Percentiles rank a stretch among this genome's conserved stretches.
Conservation (phyloP, 345 rosid species). For the Combretum micranthum region DNA sequence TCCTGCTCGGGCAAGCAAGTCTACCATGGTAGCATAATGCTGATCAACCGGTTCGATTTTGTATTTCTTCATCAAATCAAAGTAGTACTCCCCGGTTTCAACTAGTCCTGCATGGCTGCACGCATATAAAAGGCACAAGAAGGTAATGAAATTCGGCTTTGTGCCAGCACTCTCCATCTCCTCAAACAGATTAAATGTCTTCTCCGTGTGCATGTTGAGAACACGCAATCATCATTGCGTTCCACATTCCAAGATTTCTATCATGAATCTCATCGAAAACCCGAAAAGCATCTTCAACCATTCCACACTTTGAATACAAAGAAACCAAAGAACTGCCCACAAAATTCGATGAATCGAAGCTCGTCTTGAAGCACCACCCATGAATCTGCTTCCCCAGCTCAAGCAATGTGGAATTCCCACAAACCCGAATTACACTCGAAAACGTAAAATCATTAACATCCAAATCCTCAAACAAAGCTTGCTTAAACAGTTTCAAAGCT, state of each 20-base stretch:
- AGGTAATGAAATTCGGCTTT: slow-evolving; percentile 79
- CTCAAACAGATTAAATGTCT: slow-evolving; percentile 48
- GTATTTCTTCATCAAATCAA: slow-evolving; percentile 58
- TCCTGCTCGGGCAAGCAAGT: slow-evolving; percentile 77
- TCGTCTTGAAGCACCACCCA: slow-evolving; percentile 65
- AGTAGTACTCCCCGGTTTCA: slow-evolving; percentile 50
- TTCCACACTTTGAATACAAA: slow-evolving; percentile 72
- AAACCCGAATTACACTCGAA: slow-evolving; percentile 68
- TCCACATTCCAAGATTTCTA: slow-evolving; percentile 83
- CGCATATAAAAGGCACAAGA: slow-evolving; percentile 67
- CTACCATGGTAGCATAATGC: slow-evolving; percentile 84
- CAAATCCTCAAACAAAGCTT: slow-evolving; percentile 40
- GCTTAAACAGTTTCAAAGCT: slow-evolving; percentile 62
- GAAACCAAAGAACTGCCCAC: slow-evolving; percentile 82
- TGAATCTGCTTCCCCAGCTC: slow-evolving; percentile 88
- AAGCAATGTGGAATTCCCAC: slow-evolving; percentile 61
- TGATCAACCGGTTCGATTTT: slow-evolving; percentile 65
- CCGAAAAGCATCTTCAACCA: slow-evolving; percentile 51
- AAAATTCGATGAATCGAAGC: slow-evolving; percentile 56
- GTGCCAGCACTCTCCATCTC: slow-evolving; percentile 44
- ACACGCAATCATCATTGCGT: slow-evolving; percentile 78
- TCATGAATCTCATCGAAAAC: slow-evolving; percentile 44
- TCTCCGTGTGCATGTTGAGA: slow-evolving; percentile 57
- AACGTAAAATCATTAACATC: slow-evolving; percentile 80
- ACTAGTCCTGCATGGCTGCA: slow-evolving; percentile 87